These are phyloP conservation scores for Nissolia schottii DNA, from an alignment of 306 rosid genomes.

Conservation along the genomic window DNA sequence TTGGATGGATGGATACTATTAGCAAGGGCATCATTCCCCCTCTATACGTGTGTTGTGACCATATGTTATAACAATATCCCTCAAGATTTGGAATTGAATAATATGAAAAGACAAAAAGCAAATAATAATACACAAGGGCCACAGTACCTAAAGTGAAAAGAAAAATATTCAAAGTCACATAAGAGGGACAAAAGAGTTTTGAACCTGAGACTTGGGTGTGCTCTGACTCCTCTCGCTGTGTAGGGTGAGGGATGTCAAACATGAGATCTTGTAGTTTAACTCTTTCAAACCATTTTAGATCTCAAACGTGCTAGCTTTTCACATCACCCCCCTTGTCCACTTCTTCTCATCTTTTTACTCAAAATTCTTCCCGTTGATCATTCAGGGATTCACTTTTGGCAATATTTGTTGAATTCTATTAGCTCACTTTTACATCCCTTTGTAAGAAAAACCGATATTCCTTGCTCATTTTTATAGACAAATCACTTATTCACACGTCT, in stretches of 20 bases:
- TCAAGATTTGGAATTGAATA: background rate
- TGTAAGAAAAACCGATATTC: too few relatives aligned
- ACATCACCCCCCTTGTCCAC: conserved; percentile 15
- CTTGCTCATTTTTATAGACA: too few relatives aligned
- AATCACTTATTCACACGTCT: too few relatives aligned
- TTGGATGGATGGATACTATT: background rate
- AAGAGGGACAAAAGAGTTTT: background rate
- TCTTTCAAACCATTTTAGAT: conserved; percentile 2
- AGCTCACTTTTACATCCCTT: too few relatives aligned
- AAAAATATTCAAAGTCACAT: background rate
- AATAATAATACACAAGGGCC: background rate
- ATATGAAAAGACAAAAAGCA: background rate
- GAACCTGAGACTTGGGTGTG: background rate
- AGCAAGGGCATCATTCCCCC: background rate
- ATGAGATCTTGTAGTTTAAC: conserved; percentile 13
- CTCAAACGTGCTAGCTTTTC: conserved; percentile 24
- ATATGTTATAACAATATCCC: background rate
- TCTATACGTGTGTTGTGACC: background rate
- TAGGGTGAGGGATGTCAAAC: background rate
- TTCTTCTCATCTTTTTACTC: background rate
- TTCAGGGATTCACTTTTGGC: conserved; percentile 4
- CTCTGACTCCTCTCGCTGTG: too few relatives aligned
- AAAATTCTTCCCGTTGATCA: conserved; percentile 4
- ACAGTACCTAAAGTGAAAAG: background rate
- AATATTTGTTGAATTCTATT: background rate